Conservation (phyloP, 1,284 basidiomycete genomes). For the Trichosporon coremiiforme region DNA sequence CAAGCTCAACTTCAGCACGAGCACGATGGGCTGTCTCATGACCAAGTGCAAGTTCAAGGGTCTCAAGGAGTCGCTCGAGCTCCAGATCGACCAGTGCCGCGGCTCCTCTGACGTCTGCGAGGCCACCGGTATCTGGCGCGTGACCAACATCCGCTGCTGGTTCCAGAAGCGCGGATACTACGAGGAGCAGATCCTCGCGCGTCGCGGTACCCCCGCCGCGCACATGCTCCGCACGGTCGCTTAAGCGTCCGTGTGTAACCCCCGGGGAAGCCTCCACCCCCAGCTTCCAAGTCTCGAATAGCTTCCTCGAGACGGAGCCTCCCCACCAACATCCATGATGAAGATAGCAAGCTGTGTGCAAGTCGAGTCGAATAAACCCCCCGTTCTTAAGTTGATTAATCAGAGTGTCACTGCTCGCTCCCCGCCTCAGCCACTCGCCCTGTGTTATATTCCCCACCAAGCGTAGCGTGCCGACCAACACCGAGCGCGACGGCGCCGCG, state of each 20-base stretch:
- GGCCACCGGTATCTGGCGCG: constrained; percentile 10
- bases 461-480: background rate
- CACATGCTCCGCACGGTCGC: background rate
- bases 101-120: background rate
- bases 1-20: constrained; percentile 2
- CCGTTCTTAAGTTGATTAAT: constrained; percentile 1
- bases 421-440: background rate
- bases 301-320: background rate
- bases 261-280: background rate
- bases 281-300: background rate
- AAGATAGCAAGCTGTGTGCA: constrained; percentile 1
- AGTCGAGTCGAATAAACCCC: background rate
- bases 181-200: constrained; percentile 15
- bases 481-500: background rate
- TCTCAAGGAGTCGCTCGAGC: background rate
- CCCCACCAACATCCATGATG: background rate
- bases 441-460: background rate
- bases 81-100: constrained; percentile 6
- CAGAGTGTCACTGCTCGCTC: background rate
- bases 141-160: constrained; percentile 16
- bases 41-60: constrained; percentile 10
- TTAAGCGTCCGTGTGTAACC: background rate
- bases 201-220: constrained; percentile 8
- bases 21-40: constrained; percentile 1
- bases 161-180: constrained; percentile 11